Percentiles rank a stretch among this genome's conserved stretches.
phyloP scores from a whole-genome alignment of 441 rosid genomes.

The Geranium incanum region DNA sequence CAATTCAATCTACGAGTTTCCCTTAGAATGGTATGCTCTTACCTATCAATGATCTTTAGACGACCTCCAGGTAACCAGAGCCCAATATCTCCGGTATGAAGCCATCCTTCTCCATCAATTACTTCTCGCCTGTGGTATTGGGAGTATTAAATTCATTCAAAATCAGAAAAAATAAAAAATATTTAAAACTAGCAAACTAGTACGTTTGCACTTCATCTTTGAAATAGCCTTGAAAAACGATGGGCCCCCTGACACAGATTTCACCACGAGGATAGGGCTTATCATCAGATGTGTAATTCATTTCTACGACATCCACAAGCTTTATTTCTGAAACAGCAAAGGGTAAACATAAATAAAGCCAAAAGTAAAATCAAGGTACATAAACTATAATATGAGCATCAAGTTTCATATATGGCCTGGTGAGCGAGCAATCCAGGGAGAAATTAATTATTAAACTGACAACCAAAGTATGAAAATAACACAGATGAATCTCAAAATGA shows the following conservation, averaged over 20 bases:
- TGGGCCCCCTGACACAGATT: constrained; percentile 95
- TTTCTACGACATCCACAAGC: constrained; percentile 94
- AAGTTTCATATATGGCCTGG: not conserved
- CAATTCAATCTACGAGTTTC: constrained; percentile 15
- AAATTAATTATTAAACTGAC: too few species aligned
- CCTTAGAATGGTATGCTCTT: constrained; percentile 16
- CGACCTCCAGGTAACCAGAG: constrained; percentile 91
- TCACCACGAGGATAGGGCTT: constrained; percentile 91
- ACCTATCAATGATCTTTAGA: constrained; percentile 94
- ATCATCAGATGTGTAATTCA: constrained; percentile 91
- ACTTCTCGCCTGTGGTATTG: constrained; percentile 69
- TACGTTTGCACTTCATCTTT: constrained; percentile 98
- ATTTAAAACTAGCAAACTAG: constrained; percentile 16
- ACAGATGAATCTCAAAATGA: not conserved
- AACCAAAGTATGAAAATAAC: not conserved
- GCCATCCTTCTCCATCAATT: constrained; percentile 88
- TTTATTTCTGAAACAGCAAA: constrained; percentile 63
- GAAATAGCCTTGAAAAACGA: constrained; percentile 68
- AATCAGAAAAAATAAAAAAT: constrained; percentile 13
- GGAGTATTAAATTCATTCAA: constrained; percentile 11
- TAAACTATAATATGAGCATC: not conserved
- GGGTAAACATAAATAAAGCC: constrained; percentile 13
- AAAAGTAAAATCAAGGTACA: constrained; percentile 10
- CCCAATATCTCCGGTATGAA: constrained; percentile 95
- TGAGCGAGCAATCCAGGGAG: not conserved